Percentiles rank a stretch among this genome's conserved stretches.
phyloP scores from a whole-genome alignment of 805 yeast genomes.

The Candida alai region DNA sequence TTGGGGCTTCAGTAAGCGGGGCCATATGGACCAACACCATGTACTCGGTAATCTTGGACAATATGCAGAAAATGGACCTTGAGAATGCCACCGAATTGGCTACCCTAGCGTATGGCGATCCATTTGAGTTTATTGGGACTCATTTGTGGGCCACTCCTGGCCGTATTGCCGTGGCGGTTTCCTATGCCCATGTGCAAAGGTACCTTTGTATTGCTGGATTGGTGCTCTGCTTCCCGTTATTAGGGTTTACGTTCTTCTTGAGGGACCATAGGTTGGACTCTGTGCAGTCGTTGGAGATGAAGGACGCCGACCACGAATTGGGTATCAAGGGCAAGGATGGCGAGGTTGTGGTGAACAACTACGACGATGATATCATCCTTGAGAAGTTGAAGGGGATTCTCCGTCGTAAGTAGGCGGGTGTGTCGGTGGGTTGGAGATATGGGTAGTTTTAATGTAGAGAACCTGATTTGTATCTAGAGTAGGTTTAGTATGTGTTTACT shows the following conservation, averaged over 20 bases:
- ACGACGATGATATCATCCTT: slow-evolving; percentile 5
- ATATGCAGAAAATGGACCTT: slow-evolving; percentile 17
- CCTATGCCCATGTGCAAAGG: slow-evolving; percentile 58
- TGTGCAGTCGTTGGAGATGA: slow-evolving; percentile 25
- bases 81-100: slow-evolving; percentile 18
- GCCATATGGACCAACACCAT: slow-evolving; percentile 66
- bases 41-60: slow-evolving; percentile 38
- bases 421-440: no score
- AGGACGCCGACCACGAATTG: slow-evolving; percentile 1
- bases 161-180: slow-evolving; percentile 51
- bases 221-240: slow-evolving; percentile 46
- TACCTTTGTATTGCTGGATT: slow-evolving; percentile 53
- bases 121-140: slow-evolving; percentile 42
- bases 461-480: no score
- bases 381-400: slow-evolving; percentile 3
- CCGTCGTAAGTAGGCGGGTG: no score
- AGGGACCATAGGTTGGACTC: slow-evolving; percentile 47
- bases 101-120: slow-evolving; percentile 33
- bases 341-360: slow-evolving; percentile 3
- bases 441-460: no score
- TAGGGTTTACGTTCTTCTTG: slow-evolving; percentile 23
- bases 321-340: not conserved
- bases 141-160: slow-evolving; percentile 62
- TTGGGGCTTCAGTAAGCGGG: slow-evolving; percentile 62
- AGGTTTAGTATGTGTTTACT: no score